Evolutionary conservation across 768 basidiomycete species (phyloP).

Genomic region (Suillus spraguei): DNA sequence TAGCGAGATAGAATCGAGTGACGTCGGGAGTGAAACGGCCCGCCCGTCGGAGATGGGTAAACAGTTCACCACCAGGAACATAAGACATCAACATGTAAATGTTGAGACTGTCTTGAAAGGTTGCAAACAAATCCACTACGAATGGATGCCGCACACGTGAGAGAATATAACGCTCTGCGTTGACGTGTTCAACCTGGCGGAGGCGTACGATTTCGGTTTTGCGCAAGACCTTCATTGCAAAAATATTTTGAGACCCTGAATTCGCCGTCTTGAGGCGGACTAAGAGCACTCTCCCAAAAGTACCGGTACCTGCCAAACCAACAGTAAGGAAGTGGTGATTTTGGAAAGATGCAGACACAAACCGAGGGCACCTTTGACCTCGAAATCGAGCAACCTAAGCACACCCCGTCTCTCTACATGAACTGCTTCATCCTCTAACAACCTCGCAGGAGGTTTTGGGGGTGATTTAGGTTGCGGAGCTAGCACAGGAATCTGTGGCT

Average conservation of each 20-base stretch:
- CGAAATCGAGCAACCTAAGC: slow-evolving; percentile 75
- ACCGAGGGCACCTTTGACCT: slow-evolving; percentile 81
- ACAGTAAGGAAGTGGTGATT: slow-evolving; percentile 9
- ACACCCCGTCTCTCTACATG: slow-evolving; percentile 58
- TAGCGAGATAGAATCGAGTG: slow-evolving; percentile 96
- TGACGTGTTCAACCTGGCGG: slow-evolving; percentile 97
- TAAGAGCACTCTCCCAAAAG: slow-evolving; percentile 91
- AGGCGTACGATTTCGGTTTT: slow-evolving; percentile 86
- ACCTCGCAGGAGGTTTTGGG: slow-evolving; percentile 47
- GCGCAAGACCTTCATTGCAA: slow-evolving; percentile 88
- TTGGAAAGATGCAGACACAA: slow-evolving; percentile 22
- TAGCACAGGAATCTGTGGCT: slow-evolving; percentile 5
- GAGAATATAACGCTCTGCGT: slow-evolving; percentile 93
- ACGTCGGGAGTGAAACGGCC: slow-evolving; percentile 96
- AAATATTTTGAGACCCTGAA: slow-evolving; percentile 48
- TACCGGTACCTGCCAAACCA: slow-evolving; percentile 79
- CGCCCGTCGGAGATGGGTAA: slow-evolving; percentile 93
- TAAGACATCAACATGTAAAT: slow-evolving; percentile 98
- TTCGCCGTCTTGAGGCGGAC: slow-evolving; percentile 72
- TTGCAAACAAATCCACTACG: slow-evolving; percentile 94
- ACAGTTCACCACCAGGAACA: slow-evolving; percentile 95
- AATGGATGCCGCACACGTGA: slow-evolving; percentile 93
- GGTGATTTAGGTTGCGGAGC: slow-evolving; percentile 22
- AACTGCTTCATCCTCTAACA: slow-evolving; percentile 71
- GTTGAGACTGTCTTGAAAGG: slow-evolving; percentile 95